phyloP scores from a whole-genome alignment of 768 basidiomycete genomes.

The Phaeolepiota aurea region DNA sequence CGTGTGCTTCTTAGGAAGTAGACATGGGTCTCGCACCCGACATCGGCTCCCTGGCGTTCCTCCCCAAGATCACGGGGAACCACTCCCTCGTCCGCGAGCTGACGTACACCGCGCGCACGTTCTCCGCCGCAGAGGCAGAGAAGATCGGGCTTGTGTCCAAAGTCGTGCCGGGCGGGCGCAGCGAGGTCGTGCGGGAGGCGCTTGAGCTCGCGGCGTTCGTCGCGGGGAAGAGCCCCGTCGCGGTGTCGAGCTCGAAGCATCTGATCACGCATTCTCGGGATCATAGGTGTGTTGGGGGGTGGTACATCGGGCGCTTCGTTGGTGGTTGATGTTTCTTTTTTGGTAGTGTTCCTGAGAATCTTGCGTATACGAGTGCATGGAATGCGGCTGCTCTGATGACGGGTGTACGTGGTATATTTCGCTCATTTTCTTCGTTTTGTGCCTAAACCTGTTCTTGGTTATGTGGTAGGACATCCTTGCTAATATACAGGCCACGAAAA shows the following conservation, averaged over 20 bases:
- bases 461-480: slow-evolving; percentile 36
- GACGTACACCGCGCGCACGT: slow-evolving; percentile 66
- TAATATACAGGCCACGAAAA: slow-evolving; percentile 21
- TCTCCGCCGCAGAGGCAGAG: slow-evolving; percentile 59
- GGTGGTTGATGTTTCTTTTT: not conserved
- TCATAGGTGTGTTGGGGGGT: slow-evolving; percentile 65
- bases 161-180: slow-evolving; percentile 56
- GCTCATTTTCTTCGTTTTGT: not conserved
- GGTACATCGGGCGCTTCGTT: not conserved
- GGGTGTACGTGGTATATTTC: slow-evolving; percentile 21
- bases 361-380: slow-evolving; percentile 36
- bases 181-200: slow-evolving; percentile 60
- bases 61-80: slow-evolving; percentile 75
- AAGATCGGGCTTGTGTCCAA: slow-evolving; percentile 68
- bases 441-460: not conserved
- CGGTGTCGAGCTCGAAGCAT: slow-evolving; percentile 69
- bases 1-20: slow-evolving; percentile 60
- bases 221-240: slow-evolving; percentile 73
- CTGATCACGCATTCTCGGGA: slow-evolving; percentile 73
- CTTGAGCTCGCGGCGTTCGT: slow-evolving; percentile 59
- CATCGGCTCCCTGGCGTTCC: slow-evolving; percentile 75
- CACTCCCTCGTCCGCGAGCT: slow-evolving; percentile 66
- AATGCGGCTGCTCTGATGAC: slow-evolving; percentile 34
- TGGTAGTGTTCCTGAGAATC: slow-evolving; percentile 29
- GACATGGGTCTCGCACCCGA: slow-evolving; percentile 85